Evolutionary conservation across 2,329 filamentous ascomycete species (phyloP).

Genomic region (Leptographium radiaticola): DNA sequence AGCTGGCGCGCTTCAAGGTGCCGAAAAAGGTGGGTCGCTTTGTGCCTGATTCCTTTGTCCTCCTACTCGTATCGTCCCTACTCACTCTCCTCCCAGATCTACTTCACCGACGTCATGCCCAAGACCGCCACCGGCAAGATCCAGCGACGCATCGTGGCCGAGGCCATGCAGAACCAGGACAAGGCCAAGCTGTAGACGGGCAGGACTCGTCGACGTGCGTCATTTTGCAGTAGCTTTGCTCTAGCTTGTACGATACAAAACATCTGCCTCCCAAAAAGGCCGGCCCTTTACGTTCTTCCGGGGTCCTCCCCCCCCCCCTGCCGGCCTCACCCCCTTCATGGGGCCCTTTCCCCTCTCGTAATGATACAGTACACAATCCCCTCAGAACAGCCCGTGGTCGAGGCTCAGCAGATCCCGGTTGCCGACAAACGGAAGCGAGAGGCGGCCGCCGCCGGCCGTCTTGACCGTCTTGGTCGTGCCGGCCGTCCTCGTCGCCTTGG

Average conservation of each 20-base stretch:
- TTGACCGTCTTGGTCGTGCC: neutral
- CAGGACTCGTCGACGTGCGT: too few species aligned
- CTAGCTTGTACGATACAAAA: neutral
- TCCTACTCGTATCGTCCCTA: too few species aligned
- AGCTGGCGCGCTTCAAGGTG: slow-evolving; percentile 71
- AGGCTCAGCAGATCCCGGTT: neutral
- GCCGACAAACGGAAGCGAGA: neutral
- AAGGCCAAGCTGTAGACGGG: slow-evolving; percentile 39
- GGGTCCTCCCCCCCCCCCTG: too few species aligned
- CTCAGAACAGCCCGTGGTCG: neutral
- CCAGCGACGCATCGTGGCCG: slow-evolving; percentile 73
- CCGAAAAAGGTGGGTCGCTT: slow-evolving; percentile 55
- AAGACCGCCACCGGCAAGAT: slow-evolving; percentile 91
- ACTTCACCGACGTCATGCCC: slow-evolving; percentile 73
- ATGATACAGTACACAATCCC: too few species aligned
- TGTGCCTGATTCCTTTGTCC: neutral
- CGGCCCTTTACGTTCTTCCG: too few species aligned
- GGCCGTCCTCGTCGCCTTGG: neutral
- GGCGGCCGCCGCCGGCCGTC: neutral
- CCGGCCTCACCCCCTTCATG: too few species aligned
- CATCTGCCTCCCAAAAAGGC: too few species aligned
- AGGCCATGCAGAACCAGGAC: slow-evolving; percentile 66
- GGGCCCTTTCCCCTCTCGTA: too few species aligned
- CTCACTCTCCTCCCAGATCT: slow-evolving; percentile 37
- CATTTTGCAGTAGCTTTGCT: neutral